Base-by-base conservation (phyloP, 352 stramenopile genomes). In the Phytophthora aleatoria region DNA sequence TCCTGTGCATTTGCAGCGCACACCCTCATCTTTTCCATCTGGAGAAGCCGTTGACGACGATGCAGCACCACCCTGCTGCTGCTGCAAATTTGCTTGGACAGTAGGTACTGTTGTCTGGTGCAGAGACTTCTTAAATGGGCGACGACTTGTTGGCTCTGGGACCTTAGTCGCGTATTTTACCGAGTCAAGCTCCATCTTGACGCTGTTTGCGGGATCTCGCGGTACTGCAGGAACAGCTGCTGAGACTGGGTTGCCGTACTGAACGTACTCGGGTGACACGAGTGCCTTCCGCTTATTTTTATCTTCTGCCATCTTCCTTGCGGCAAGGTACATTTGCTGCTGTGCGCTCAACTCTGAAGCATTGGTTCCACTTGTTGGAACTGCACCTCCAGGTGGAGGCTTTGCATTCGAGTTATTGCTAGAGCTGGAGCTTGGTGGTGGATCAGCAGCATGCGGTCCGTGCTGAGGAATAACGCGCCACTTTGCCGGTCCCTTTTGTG, bases 251-350 rank as follows among this genome's bases (percentile, higher is more conserved):
- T 65, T 81, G 5, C 67, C 78, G 54, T 92, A 94, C 50, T 94
- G 85, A 15, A 91, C 83, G 33, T 91, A 94, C 60, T 94, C 85
- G 12, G 85, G 85, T 26, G 85, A 94, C 44, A 94, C 82, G 27
- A 94, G 74, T 43, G 83, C 83, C 58, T 91, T 92, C 20, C 85
- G 83, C 67, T 94, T 94, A 71, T 87, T 92, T 47, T 88, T 90
- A 27, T 94, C 85, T 24, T 90, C 81, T 0, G 73, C 63, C 57
- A 84, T 64, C 16, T 76, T 81, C 47, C 69, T 77, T 8, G 73
- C 71, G 20, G 77, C 55, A 28, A 81, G 50, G 12, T 82, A 64
- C 53, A 71, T 68, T 47, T 89, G 79, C 42, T 83, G 70, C 28
- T 89, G 76, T 11, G 57, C 49, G 27, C 41, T 81, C n/a, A 78